Base-by-base conservation (phyloP, 495 filamentous ascomycete species). In the Wilcoxina mikolae region DNA sequence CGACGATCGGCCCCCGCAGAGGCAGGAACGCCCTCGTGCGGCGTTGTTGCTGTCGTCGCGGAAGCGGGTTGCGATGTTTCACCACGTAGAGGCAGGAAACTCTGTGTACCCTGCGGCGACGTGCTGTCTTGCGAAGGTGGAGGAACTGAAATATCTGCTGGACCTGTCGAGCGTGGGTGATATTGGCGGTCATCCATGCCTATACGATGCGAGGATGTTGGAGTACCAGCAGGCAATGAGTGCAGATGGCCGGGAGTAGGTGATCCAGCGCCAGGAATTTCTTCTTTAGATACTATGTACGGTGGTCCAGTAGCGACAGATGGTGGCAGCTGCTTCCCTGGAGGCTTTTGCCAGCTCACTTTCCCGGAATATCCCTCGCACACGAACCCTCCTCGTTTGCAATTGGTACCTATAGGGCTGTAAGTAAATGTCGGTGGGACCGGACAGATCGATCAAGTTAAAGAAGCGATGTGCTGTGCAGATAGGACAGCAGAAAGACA, bases 311-410 rank as follows among this genome's bases (percentile, higher is more conserved):
- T 49, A 15, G 20, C 87, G 58, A 93, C 74, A 35, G 85, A 83
- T 3, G 77, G 58, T 59, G 79, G 81, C 35, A 71, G 57, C 60
- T 64, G 79, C 76, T 58, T 74, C 68, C 60, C 78, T 74, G 70
- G 76, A 18, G 76, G 75, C 64, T 82, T 81, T 54, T 80, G 76
- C 84, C 84, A 90, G 68, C 72, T 78, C 61, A 70, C 82, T 70
- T 76, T 81, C 56, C 76, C 82, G 61, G 83, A 83, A 69, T 98
- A 98, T n/a, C 91, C 91, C 62, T 87, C 84, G 66, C 91, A 98
- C 23, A 87, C 72, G 68, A 95, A 95, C 11, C 87, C 87, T 42
- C 91, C 91, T 54, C 86, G 82, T 43, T 85, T 74, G 67, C 91
- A 98, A 65, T 98, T 98, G 66, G 82, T 85, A 71, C 88, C 88